These are phyloP conservation scores for Peronosclerospora sorghi DNA, from an alignment of 352 stramenopile genomes.

Conservation along the genomic window DNA sequence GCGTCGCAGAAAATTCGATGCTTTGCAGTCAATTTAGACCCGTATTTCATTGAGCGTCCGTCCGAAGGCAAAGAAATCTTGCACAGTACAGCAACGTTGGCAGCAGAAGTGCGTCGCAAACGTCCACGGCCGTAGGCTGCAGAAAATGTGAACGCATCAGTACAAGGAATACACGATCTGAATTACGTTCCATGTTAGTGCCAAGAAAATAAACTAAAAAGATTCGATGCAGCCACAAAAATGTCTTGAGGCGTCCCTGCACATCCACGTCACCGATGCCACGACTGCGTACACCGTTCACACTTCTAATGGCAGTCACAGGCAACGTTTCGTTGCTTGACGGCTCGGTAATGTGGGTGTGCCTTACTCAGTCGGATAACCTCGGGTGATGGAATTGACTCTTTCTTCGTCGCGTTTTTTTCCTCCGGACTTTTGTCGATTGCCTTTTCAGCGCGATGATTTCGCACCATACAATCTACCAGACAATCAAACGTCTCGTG, in stretches of 20 bases:
- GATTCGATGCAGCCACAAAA: no score
- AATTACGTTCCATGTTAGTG: no score
- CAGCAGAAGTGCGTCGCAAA: slow-evolving; percentile 69
- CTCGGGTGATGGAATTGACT: slow-evolving; percentile 3
- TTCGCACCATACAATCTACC: slow-evolving; percentile 46
- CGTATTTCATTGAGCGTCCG: slow-evolving; percentile 76
- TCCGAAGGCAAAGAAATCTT: slow-evolving; percentile 80
- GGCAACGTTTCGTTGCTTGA: slow-evolving; percentile 19
- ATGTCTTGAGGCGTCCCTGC: no score
- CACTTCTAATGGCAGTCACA: slow-evolving; percentile 51
- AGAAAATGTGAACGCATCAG: background rate
- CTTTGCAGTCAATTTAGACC: slow-evolving; percentile 70
- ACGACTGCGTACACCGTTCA: no score
- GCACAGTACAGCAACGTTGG: slow-evolving; percentile 69
- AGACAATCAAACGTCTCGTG: slow-evolving; percentile 51
- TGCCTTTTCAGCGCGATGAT: slow-evolving; percentile 26
- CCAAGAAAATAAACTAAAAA: no score
- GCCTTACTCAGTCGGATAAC: slow-evolving; percentile 37
- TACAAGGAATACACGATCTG: no score
- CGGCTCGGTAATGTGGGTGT: slow-evolving; percentile 10
- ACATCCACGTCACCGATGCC: no score
- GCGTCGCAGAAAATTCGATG: slow-evolving; percentile 72
- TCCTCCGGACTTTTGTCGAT: slow-evolving; percentile 2
- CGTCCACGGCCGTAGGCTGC: slow-evolving; percentile 37
- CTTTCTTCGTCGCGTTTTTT: background rate